Conservation (phyloP, 1,139 yeast species). For the Geotrichum klebahnii region DNA sequence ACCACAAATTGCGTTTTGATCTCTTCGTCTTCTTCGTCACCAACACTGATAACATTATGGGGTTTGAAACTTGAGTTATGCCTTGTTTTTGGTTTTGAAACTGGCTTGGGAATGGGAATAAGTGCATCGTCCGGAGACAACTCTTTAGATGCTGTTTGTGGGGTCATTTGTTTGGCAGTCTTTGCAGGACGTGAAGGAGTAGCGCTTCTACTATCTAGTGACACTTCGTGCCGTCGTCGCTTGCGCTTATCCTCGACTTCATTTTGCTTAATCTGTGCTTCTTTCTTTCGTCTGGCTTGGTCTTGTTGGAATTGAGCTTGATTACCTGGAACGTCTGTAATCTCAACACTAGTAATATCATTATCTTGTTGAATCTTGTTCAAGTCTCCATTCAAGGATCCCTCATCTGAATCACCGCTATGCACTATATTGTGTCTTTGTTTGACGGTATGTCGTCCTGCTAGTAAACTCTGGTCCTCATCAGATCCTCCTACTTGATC, state of each 20-base stretch:
- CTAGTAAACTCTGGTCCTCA: not conserved
- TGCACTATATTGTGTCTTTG: not conserved
- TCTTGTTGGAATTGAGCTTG: slow-evolving; percentile 9
- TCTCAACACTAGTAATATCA: not conserved
- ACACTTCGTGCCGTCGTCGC: not conserved
- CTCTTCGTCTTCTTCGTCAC: no score
- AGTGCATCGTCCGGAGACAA: not conserved
- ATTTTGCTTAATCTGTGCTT: no score
- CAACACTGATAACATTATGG: not conserved
- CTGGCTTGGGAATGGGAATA: not conserved
- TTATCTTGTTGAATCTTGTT: not conserved
- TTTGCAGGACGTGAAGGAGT: not conserved
- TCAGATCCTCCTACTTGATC: not conserved
- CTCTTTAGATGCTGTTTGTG: not conserved
- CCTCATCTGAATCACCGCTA: not conserved
- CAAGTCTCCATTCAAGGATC: no score
- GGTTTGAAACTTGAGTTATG: not conserved
- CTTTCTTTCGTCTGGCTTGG: not conserved
- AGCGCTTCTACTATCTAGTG: not conserved
- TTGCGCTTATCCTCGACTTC: not conserved
- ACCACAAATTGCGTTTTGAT: no score
- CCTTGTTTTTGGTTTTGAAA: not conserved
- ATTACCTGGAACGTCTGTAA: slow-evolving; percentile 1
- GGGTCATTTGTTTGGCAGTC: not conserved
- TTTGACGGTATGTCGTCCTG: not conserved